These are phyloP conservation scores for Phytophthora sp. DNA, from an alignment of 352 stramenopile genomes.

Conservation along the genomic window DNA sequence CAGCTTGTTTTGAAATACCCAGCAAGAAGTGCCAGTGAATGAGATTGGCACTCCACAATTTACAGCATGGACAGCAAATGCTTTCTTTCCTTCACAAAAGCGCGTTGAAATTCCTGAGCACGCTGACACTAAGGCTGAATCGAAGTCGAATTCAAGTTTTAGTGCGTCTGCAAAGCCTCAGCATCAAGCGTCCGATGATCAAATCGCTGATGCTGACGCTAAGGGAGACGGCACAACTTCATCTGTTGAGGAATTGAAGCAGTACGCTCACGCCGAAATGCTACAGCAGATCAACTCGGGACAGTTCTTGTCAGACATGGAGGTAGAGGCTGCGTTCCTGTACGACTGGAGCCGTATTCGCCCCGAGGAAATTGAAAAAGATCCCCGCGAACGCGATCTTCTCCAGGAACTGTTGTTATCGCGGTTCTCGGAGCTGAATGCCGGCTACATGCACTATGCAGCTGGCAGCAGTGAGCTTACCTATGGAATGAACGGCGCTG, in stretches of 20 bases:
- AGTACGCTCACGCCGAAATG: conserved; percentile 72
- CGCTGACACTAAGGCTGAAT: conserved; percentile 11
- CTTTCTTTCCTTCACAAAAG: conserved; percentile 61
- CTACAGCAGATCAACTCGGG: conserved; percentile 79
- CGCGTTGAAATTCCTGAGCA: conserved; percentile 6
- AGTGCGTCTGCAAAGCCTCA: conserved; percentile 1
- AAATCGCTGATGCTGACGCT: conserved; percentile 16
- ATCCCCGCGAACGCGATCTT: conserved; percentile 34
- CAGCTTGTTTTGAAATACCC: neutral
- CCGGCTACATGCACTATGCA: conserved; percentile 81
- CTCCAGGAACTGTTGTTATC: conserved; percentile 65
- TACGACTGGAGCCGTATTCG: conserved; percentile 74
- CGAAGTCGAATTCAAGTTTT: neutral
- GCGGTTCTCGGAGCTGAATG: conserved; percentile 60
- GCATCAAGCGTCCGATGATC: conserved; percentile 14
- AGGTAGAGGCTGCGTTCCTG: conserved; percentile 80
- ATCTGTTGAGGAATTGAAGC: conserved; percentile 56
- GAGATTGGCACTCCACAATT: conserved; percentile 81
- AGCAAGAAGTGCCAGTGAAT: conserved; percentile 86
- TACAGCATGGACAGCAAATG: conserved; percentile 58
- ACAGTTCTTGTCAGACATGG: conserved; percentile 81
- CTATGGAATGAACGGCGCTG: conserved; percentile 71
- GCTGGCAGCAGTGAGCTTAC: conserved; percentile 61
- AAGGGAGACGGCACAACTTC: conserved; percentile 24
- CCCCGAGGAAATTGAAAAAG: conserved; percentile 53